Conservation (phyloP, 768 basidiomycete genomes). For the Phylloporus scabripes region DNA sequence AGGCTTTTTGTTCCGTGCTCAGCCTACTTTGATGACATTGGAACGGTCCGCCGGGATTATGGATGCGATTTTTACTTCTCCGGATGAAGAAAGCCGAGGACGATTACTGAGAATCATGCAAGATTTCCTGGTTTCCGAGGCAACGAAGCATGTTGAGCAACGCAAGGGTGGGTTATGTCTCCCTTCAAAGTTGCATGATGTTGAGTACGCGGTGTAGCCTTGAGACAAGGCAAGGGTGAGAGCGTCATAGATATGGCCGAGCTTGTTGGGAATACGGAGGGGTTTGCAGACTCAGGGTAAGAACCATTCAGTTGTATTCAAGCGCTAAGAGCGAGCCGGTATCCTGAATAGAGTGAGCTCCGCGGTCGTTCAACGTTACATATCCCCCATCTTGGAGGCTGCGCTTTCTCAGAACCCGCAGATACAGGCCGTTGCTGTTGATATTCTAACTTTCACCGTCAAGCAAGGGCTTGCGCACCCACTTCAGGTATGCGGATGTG, state of each 20-base stretch:
- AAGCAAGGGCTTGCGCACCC: conserved; percentile 96
- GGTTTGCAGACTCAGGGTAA: conserved; percentile 96
- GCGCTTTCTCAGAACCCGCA: conserved; percentile 64
- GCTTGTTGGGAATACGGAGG: conserved; percentile 90
- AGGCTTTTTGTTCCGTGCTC: conserved; percentile 91
- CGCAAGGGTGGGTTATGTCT: conserved; percentile 50
- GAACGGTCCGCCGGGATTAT: conserved; percentile 77
- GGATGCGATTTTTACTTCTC: conserved; percentile 79
- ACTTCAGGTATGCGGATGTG: conserved; percentile 58
- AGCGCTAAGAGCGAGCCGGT: neutral
- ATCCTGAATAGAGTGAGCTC: conserved; percentile 71
- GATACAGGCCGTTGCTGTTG: conserved; percentile 80
- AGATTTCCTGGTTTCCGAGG: conserved; percentile 83
- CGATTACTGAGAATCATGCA: conserved; percentile 84
- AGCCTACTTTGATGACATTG: conserved; percentile 85
- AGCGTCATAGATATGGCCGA: conserved; percentile 82
- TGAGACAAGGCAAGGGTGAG: conserved; percentile 21
- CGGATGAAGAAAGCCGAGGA: conserved; percentile 65
- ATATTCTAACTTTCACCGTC: conserved; percentile 88
- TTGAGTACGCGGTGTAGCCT: conserved; percentile 3
- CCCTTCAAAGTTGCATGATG: neutral
- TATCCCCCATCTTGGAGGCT: conserved; percentile 74
- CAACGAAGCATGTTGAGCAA: conserved; percentile 66
- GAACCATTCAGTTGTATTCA: conserved; percentile 14
- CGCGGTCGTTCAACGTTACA: conserved; percentile 89